Evolutionary conservation across 306 rosid genomes (phyloP), one percentile per base, ranked within the genome.

Genomic region (Prunus fruticosa): DNA sequence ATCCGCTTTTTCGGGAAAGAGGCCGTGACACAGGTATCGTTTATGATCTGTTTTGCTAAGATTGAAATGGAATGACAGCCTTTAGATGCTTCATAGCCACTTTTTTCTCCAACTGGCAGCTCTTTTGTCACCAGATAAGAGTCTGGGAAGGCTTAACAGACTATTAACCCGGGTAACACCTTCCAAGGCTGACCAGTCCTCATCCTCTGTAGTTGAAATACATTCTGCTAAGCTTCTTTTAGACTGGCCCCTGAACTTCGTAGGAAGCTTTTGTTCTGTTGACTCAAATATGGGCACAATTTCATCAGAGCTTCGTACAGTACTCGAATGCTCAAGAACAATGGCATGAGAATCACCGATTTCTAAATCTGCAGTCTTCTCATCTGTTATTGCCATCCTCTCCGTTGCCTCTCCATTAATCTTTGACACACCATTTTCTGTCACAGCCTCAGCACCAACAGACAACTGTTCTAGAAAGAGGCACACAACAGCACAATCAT

Each of bases 171-270:
- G 71, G 15, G 86, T 82, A 50, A 87, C 72, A 51, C 90, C 90
- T 80, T 87, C 88, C 79, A 87, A 77, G 27, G 90, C 90, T 9
- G 90, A 87, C 90, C 90, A 87, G 62, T 87, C 90, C 62, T 79
- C 87, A 1, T 81, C 86, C 22, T 85, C 86, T 73, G 71, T 82
- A 25, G 50, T 82, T 71, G 84, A 87, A 58, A 87, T 81, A 72
- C 67, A 84, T 79, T 87, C 90, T 6, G 90, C 90, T 52, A 87
- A 81, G 79, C 86, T 87, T 79, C 83, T 87, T 83, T 74, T 87
- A 0, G 87, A 78, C 46, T 71, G 84, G 61, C 64, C 75, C 64
- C 19, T 72, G 5, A 54, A 64, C 30, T 80, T 79, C 1, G 2
- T 64, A 10, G 77, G 71, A 64, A 60, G 19, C 15, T 70, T 81